Evolutionary conservation across 208 protist genomes (phyloP).

Genomic region (Acanthamoeba triangularis): DNA sequence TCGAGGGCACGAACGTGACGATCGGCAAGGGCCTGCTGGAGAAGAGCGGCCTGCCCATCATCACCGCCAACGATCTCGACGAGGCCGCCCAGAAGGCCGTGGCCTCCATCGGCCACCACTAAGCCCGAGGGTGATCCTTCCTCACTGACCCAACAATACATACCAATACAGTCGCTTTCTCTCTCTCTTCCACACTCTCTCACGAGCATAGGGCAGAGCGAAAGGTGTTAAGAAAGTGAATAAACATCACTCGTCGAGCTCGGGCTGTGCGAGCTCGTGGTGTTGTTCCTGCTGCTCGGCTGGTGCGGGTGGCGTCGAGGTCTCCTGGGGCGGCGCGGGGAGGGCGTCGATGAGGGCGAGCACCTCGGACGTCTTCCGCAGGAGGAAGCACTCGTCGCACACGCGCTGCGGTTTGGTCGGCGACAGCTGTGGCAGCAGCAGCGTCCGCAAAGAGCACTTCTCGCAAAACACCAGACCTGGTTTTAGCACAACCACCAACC

Average conservation of each 20-base stretch:
- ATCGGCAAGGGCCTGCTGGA: slow-evolving; percentile 96
- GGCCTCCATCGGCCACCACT: slow-evolving; percentile 58
- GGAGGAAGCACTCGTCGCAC: slow-evolving; percentile 54
- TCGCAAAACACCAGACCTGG: slow-evolving; percentile 69
- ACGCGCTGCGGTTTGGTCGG: slow-evolving; percentile 51
- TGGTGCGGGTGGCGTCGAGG: no score
- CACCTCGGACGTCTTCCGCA: slow-evolving; percentile 38
- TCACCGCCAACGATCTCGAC: slow-evolving; percentile 89
- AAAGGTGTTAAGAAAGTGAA: no score
- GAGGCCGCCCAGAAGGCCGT: slow-evolving; percentile 90
- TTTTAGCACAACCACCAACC: no score
- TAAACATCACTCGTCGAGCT: no score
- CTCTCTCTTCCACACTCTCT: no score
- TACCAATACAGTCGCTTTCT: no score
- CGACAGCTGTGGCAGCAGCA: background rate
- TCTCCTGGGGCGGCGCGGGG: no score
- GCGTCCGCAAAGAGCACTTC: slow-evolving; percentile 63
- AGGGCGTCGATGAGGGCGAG: background rate
- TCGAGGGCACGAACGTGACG: slow-evolving; percentile 97
- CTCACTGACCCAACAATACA: no score
- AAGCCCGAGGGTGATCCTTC: background rate
- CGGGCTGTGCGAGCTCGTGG: no score
- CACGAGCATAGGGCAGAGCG: no score
- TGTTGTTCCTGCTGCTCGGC: no score
- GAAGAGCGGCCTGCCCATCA: slow-evolving; percentile 88